Evolutionary conservation across 306 rosid species (phyloP), one percentile per base, ranked within the genome.

Genomic region (Vigna trinervia): DNA sequence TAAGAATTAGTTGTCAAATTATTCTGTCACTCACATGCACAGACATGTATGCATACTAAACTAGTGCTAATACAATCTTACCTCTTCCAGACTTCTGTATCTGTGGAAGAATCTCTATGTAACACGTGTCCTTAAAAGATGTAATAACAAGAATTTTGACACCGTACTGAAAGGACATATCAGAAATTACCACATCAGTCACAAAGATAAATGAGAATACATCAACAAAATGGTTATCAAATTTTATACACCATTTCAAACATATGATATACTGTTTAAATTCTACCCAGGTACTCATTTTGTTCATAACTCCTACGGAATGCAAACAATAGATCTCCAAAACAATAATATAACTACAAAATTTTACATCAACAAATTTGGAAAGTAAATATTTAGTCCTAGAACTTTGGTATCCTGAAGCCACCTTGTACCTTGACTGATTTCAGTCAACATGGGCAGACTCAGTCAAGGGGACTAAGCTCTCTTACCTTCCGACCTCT

Each of bases 91-190:
- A 95, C 85, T 87, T 95, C 74, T 73, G 86, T 14, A 62, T 59
- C 78, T 88, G 90, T 53, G 99, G 99, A 82, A 92, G 92, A 80
- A 95, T 95, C 90, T 95, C 99, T 6, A 95, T 92, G 78, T 88
- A 92, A 62, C 99, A 92, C 0, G 97, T 95, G 84, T 90, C 94
- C 81, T 88, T 92, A 69, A 90, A 95, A 26, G 99, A 95, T 14
- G 99, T 95, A 73, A 95, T 85, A 28, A 95, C 93, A 84, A 95
- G 89, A 73, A 95, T 89, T 85, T 95, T 95, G 84, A 95, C 88
- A 56, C 99, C 99, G 82, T 83, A 92, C 99, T 95, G 97, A 85
- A 87, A 81, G 45, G 47, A 83, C 30, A 76, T 11, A 83, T 0
- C 51, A 83, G 14, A 80, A 8, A 77, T 1, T 22, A 69, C 54